Evolutionary conservation across 1,284 basidiomycete species (phyloP).

Genomic region (Pyrrhoderma lamaoense): DNA sequence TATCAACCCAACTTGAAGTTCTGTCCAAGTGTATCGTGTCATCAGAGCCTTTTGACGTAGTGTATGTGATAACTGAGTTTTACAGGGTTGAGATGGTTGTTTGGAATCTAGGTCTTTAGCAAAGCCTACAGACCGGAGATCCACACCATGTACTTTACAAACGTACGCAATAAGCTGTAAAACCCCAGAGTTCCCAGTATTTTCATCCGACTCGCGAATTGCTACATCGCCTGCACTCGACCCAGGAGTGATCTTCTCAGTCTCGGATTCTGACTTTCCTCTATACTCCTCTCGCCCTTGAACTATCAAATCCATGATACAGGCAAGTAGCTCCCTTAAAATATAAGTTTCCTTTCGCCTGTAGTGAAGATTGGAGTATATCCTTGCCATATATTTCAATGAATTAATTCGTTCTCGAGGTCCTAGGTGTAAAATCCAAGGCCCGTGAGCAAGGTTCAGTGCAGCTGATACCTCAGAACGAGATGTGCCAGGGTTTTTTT

Average conservation of each 20-base stretch:
- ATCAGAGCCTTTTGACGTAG: conserved; percentile 27
- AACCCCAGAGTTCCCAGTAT: conserved; percentile 74
- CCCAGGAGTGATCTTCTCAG: conserved; percentile 35
- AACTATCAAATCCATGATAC: conserved; percentile 72
- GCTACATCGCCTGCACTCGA: conserved; percentile 54
- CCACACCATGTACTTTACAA: conserved; percentile 72
- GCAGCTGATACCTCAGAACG: conserved; percentile 59
- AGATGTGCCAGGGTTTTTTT: conserved; percentile 53
- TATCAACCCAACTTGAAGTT: conserved; percentile 85
- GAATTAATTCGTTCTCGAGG: conserved; percentile 66
- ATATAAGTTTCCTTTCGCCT: conserved; percentile 80
- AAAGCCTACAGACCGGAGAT: conserved; percentile 55
- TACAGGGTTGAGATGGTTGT: neutral
- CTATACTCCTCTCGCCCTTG: conserved; percentile 66
- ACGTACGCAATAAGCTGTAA: conserved; percentile 65
- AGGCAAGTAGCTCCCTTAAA: conserved; percentile 76
- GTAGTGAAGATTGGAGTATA: conserved; percentile 76
- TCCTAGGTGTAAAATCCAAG: conserved; percentile 79
- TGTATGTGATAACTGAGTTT: neutral
- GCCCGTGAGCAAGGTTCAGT: conserved; percentile 68
- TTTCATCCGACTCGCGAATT: conserved; percentile 61
- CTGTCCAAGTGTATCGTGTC: conserved; percentile 83
- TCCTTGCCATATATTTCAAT: conserved; percentile 61
- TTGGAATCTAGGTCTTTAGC: conserved; percentile 2
- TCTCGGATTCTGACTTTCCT: conserved; percentile 23